Conservation (phyloP, 768 basidiomycete species). For the Boletus subcaerulescens region DNA sequence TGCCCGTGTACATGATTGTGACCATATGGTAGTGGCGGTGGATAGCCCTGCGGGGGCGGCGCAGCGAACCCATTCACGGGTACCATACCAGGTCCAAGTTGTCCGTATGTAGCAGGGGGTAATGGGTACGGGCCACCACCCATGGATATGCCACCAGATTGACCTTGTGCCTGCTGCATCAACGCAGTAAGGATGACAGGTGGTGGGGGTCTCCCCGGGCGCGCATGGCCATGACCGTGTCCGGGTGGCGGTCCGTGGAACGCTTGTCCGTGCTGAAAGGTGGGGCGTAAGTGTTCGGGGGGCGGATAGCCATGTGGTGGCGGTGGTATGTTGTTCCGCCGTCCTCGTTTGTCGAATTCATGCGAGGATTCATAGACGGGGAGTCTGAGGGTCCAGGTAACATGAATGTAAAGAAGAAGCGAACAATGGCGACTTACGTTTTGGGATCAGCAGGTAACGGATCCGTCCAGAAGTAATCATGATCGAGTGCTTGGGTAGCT, state of each 20-base stretch:
- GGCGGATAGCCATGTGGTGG: constrained; percentile 26
- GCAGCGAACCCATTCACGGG: constrained; percentile 17
- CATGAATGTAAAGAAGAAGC: not conserved
- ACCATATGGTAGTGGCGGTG: constrained; percentile 18
- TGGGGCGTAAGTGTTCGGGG: constrained; percentile 34
- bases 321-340: constrained; percentile 40
- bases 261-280: constrained; percentile 28
- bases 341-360: constrained; percentile 75
- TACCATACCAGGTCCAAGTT: constrained; percentile 4
- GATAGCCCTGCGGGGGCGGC: constrained; percentile 15
- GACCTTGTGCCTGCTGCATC: constrained; percentile 25
- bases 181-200: constrained; percentile 29
- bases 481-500: constrained; percentile 82
- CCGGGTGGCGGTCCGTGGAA: constrained; percentile 34
- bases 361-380: constrained; percentile 81
- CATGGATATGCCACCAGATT: constrained; percentile 9
- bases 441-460: constrained; percentile 85
- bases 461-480: constrained; percentile 93
- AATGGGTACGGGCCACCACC: constrained; percentile 9
- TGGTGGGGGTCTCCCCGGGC: constrained; percentile 31
- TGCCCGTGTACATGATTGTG: constrained; percentile 10
- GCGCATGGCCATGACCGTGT: constrained; percentile 22
- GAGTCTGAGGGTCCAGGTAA: constrained; percentile 40
- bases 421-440: constrained; percentile 45
- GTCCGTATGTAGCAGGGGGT: constrained; percentile 15